Percentiles rank a stretch among this genome's conserved stretches.
These are phyloP conservation scores for Thelonectria blattea DNA, from an alignment of 2,329 filamentous ascomycete species.

Conservation along the genomic window DNA sequence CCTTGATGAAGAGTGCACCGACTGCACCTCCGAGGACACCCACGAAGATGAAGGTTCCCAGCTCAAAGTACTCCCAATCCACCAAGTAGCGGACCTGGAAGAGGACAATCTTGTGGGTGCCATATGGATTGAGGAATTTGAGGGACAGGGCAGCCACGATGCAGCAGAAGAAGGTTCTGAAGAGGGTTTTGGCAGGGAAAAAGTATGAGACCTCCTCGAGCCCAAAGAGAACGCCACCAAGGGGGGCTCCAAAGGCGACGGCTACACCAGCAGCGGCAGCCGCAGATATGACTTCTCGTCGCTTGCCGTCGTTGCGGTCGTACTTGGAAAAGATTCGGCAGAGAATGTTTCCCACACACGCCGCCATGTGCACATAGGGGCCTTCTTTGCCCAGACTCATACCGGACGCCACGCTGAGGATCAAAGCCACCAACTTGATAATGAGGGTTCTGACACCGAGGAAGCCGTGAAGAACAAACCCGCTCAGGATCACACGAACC, in stretches of 20 bases:
- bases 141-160: conserved; percentile 90
- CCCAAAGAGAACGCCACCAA: conserved; percentile 88
- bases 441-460: conserved; percentile 85
- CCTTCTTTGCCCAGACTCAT: conserved; percentile 93
- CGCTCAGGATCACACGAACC: conserved; percentile 96
- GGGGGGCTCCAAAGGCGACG: conserved; percentile 89
- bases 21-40: conserved; percentile 83
- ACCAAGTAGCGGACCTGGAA: conserved; percentile 90
- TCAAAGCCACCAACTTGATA: conserved; percentile 81
- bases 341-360: conserved; percentile 92
- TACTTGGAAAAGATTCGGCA: conserved; percentile 96
- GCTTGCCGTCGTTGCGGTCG: conserved; percentile 90
- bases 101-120: conserved; percentile 93
- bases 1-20: conserved; percentile 96
- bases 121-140: conserved; percentile 95
- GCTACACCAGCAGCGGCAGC: conserved; percentile 91
- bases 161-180: conserved; percentile 97
- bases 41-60: conserved; percentile 82
- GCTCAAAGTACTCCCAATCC: conserved; percentile 95
- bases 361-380: conserved; percentile 96
- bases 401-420: conserved; percentile 90
- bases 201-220: conserved; percentile 97
- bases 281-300: conserved; percentile 91
- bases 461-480: conserved; percentile 96
- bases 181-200: conserved; percentile 95